phyloP scores from a whole-genome alignment of 306 rosid species.

The Trifolium pratense region DNA sequence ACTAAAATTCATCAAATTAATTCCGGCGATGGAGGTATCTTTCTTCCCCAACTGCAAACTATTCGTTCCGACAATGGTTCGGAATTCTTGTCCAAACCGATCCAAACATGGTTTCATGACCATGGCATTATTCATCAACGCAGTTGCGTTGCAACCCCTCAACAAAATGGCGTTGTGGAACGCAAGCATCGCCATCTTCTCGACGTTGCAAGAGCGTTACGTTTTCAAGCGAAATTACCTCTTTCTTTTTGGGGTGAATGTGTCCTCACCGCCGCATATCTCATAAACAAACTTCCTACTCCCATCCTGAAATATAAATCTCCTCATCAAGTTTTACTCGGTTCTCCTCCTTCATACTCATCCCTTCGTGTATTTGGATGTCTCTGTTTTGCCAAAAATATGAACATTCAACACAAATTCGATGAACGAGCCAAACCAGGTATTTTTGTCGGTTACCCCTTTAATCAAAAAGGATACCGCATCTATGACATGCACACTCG shows the following conservation, averaged over 20 bases:
- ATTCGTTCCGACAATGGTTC: too few species aligned
- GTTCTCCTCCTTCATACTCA: background rate
- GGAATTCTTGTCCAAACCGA: too few species aligned
- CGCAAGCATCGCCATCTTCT: background rate
- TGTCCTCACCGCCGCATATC: too few species aligned
- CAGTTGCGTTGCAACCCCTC: background rate
- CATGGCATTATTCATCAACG: background rate
- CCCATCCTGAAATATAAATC: background rate
- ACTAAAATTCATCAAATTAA: background rate
- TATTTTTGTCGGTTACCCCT: background rate
- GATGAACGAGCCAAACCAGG: background rate
- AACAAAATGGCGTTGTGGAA: background rate
- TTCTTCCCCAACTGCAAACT: too few species aligned
- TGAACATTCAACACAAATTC: background rate
- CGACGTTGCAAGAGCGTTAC: background rate
- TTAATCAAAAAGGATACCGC: conserved; percentile 3
- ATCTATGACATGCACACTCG: background rate
- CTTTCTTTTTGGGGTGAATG: too few species aligned
- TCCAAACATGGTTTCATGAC: background rate
- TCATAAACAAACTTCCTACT: too few species aligned
- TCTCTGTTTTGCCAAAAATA: background rate
- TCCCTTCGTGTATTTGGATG: background rate
- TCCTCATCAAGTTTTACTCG: background rate
- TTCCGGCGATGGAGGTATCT: too few species aligned
- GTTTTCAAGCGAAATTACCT: background rate